Percentiles rank a stretch among this genome's conserved stretches.
phyloP scores from a whole-genome alignment of 1,284 basidiomycete species.

The Singerocomus rubriflavus region DNA sequence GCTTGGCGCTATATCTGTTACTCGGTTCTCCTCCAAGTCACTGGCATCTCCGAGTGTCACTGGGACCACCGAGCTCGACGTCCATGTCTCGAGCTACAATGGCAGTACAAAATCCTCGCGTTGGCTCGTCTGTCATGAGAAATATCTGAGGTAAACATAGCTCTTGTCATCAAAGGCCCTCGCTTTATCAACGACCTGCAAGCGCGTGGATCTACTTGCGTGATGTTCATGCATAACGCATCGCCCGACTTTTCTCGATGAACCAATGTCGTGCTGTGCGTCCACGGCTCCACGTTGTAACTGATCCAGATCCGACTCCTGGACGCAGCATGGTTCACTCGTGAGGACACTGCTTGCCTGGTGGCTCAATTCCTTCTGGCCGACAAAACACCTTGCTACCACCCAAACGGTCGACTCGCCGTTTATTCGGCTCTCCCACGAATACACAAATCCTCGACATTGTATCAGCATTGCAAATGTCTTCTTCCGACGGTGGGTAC shows the following conservation, averaged over 20 bases:
- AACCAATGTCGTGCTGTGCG: constrained; percentile 13
- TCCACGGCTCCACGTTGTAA: constrained; percentile 13
- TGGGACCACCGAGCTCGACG: too few species aligned
- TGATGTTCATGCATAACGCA: constrained; percentile 17
- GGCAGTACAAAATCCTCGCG: too few species aligned
- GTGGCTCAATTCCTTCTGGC: constrained; percentile 3
- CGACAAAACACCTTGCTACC: constrained; percentile 5
- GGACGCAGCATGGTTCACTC: constrained; percentile 2
- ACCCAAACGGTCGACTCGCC: constrained; percentile 1
- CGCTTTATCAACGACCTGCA: constrained; percentile 4
- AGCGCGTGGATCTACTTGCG: constrained; percentile 7
- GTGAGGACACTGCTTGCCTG: constrained; percentile 8
- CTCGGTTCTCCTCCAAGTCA: constrained; percentile 5
- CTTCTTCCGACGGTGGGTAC: constrained; percentile 19
- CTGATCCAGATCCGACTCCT: constrained; percentile 9
- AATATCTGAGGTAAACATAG: too few species aligned
- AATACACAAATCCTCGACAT: constrained; percentile 3
- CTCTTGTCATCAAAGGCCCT: constrained; percentile 3
- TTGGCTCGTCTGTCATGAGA: too few species aligned
- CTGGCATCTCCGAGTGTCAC: too few species aligned
- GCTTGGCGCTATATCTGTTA: neutral
- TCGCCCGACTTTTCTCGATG: constrained; percentile 2
- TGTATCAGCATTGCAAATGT: constrained; percentile 10
- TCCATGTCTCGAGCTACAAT: too few species aligned
- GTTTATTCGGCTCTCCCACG: constrained; percentile 4